Evolutionary conservation across 2,329 filamentous ascomycete species (phyloP).

Genomic region (Apiospora saccharicola): DNA sequence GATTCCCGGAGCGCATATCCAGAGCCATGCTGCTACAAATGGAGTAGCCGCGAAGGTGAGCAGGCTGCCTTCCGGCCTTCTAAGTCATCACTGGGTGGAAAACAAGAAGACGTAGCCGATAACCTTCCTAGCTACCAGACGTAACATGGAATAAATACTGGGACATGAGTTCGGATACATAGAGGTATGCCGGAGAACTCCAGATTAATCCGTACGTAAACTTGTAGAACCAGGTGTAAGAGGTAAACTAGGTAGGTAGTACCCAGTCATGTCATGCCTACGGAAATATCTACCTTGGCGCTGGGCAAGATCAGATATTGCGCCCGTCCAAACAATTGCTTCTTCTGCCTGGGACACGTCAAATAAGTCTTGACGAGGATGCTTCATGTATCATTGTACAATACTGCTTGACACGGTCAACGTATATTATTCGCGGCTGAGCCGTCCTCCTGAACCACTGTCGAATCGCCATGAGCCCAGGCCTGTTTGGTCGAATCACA

Average conservation of each 20-base stretch:
- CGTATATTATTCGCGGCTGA: too few relatives aligned
- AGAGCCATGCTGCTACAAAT: slow-evolving; percentile 39
- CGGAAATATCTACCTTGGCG: not conserved
- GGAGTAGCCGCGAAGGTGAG: slow-evolving; percentile 48
- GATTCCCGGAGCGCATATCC: slow-evolving; percentile 49
- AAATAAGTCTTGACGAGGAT: too few relatives aligned
- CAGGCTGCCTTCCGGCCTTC: not conserved
- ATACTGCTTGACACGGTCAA: too few relatives aligned
- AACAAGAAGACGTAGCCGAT: not conserved
- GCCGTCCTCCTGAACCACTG: too few relatives aligned
- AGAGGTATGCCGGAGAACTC: not conserved
- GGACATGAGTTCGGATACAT: not conserved
- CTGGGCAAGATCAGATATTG: not conserved
- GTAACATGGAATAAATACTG: not conserved
- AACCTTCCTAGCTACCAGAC: not conserved
- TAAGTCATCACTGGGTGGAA: not conserved
- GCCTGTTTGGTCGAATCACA: too few relatives aligned
- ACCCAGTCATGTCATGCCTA: not conserved
- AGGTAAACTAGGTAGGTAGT: not conserved
- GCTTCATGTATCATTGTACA: too few relatives aligned
- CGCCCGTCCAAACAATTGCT: not conserved
- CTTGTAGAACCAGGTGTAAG: not conserved
- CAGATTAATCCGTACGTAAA: not conserved
- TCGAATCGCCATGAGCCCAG: too few relatives aligned
- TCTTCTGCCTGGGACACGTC: too few relatives aligned